Conservation (phyloP, 2,329 filamentous ascomycete genomes). For the Allantophomopsis cytisporea region DNA sequence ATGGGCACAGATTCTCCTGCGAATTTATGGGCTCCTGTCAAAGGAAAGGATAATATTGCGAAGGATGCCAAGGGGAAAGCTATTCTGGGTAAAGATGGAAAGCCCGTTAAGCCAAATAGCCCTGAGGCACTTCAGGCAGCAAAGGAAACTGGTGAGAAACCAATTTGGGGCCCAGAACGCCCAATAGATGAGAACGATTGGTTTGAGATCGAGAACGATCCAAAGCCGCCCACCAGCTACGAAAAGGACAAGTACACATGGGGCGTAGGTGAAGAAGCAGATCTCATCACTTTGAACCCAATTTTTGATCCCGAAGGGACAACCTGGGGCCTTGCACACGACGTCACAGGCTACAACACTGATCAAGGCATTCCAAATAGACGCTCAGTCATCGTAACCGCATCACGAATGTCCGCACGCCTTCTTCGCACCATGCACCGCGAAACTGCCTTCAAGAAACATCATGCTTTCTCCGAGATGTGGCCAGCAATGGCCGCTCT, state of each 20-base stretch:
- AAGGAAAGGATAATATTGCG: constrained; percentile 21
- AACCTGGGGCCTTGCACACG: constrained; percentile 67
- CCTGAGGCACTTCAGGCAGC: constrained; percentile 1
- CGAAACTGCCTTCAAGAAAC: constrained; percentile 72
- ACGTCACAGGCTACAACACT: constrained; percentile 75
- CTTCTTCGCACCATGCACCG: constrained; percentile 81
- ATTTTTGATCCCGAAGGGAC: constrained; percentile 84
- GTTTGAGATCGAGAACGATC: constrained; percentile 61
- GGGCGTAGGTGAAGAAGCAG: constrained; percentile 84
- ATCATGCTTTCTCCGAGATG: constrained; percentile 93
- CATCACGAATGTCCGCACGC: constrained; percentile 67
- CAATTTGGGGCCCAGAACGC: constrained; percentile 75
- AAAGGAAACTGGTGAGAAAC: constrained; percentile 34
- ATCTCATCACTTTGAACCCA: constrained; percentile 83
- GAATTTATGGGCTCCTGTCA: constrained; percentile 47
- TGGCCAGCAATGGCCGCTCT: constrained; percentile 81
- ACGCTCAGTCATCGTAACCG: constrained; percentile 78
- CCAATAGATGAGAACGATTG: constrained; percentile 55
- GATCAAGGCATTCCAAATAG: constrained; percentile 34
- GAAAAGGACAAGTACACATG: constrained; percentile 73
- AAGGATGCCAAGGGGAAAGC: constrained; percentile 6
- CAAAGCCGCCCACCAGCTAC: constrained; percentile 54
- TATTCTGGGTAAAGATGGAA: too few species aligned
- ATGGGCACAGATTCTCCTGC: constrained; percentile 51
- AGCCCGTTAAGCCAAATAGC: not conserved